phyloP scores from a whole-genome alignment of 1,284 basidiomycete species.

The Trametes polyzona region DNA sequence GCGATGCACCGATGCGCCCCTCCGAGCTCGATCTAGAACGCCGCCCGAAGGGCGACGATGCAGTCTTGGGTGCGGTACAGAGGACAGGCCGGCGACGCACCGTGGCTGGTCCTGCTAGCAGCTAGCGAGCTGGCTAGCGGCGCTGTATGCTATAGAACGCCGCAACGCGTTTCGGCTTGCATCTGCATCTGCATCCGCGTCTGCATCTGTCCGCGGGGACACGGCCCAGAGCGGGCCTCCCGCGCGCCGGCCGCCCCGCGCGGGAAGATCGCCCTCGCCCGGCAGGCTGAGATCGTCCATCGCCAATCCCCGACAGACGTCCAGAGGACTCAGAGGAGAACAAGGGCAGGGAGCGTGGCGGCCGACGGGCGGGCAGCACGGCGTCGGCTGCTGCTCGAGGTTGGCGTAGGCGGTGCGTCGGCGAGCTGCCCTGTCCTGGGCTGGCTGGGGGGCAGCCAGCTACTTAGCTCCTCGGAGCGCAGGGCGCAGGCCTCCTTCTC shows the following conservation, averaged over 20 bases:
- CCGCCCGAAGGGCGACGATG: background rate
- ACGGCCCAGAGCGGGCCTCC: background rate
- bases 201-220: too few species aligned
- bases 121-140: too few species aligned
- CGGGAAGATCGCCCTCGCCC: too few species aligned
- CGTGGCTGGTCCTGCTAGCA: too few species aligned
- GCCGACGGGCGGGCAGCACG: constrained; percentile 2
- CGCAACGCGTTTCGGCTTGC: too few species aligned
- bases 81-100: background rate
- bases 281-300: too few species aligned
- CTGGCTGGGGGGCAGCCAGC: too few species aligned
- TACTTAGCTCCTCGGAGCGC: constrained; percentile 5
- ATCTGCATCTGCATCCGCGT: too few species aligned
- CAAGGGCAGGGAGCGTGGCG: background rate
- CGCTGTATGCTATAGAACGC: too few species aligned
- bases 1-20: constrained; percentile 21
- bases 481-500: constrained; percentile 14
- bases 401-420: background rate
- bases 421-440: too few species aligned
- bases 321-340: background rate
- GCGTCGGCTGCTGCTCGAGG: background rate
- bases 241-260: constrained; percentile 6
- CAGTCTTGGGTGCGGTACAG: background rate
- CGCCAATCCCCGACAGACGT: too few species aligned
- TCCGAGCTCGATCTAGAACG: constrained; percentile 18